Conservation (phyloP, 2,329 filamentous ascomycete genomes). For the Achaetomium macrosporum region DNA sequence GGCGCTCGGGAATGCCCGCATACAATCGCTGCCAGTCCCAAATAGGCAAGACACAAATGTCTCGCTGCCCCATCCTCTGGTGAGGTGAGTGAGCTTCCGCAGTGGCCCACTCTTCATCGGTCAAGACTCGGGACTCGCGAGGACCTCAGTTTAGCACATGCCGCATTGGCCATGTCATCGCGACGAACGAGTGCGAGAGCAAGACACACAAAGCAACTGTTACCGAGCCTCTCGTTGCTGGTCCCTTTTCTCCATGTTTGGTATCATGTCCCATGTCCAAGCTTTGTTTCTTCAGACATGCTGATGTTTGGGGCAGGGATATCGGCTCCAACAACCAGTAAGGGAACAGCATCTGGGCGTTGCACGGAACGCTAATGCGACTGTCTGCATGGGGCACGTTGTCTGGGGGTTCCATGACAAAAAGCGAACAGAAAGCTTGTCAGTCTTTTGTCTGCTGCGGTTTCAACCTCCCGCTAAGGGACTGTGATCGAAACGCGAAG, state of each 20-base stretch:
- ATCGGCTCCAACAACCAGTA: slow-evolving; percentile 9
- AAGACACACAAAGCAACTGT: background rate
- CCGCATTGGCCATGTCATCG: slow-evolving; percentile 14
- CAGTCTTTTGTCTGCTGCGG: slow-evolving; percentile 15
- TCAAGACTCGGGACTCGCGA: slow-evolving; percentile 3
- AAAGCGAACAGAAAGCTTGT: slow-evolving; percentile 21
- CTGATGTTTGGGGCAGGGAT: slow-evolving; percentile 12
- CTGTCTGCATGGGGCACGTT: slow-evolving; percentile 16
- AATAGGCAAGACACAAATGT: slow-evolving; percentile 18
- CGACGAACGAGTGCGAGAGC: slow-evolving; percentile 16
- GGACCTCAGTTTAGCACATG: slow-evolving; percentile 6
- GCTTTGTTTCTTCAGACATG: slow-evolving; percentile 7
- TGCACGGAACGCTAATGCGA: slow-evolving; percentile 11
- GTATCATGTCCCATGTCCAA: slow-evolving; percentile 1
- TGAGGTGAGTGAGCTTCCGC: slow-evolving; percentile 9
- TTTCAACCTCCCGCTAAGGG: slow-evolving; percentile 15
- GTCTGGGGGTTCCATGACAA: slow-evolving; percentile 18
- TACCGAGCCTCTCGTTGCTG: background rate
- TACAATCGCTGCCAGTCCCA: background rate
- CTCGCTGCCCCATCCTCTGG: slow-evolving; percentile 19
- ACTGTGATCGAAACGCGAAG: slow-evolving; percentile 1
- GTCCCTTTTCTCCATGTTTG: background rate
- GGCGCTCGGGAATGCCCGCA: slow-evolving; percentile 8
- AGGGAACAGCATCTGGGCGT: slow-evolving; percentile 6
- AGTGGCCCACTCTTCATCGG: slow-evolving; percentile 12